phyloP scores from a whole-genome alignment of 371 early-diverging fungal genomes.

The Chytridium lagenaria region DNA sequence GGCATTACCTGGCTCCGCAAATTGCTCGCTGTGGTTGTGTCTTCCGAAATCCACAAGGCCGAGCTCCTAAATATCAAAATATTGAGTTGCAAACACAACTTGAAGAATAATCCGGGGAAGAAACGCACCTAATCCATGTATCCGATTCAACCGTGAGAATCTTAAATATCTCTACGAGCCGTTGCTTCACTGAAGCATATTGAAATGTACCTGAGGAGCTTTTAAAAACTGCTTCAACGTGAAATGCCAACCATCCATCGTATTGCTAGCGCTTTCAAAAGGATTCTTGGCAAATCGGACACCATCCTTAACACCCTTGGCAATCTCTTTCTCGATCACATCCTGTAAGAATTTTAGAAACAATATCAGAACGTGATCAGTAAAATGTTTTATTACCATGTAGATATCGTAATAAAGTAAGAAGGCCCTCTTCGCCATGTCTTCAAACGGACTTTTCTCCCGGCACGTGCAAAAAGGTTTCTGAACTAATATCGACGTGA shows the following conservation, averaged over 20 bases:
- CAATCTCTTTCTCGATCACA: conserved; percentile 53
- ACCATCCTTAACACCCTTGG: conserved; percentile 45
- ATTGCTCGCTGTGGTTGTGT: conserved; percentile 55
- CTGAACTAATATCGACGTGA: neutral
- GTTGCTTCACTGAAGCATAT: conserved; percentile 47
- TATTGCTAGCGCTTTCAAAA: conserved; percentile 58
- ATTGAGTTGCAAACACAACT: conserved; percentile 1
- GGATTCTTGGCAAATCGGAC: conserved; percentile 43
- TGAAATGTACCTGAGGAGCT: conserved; percentile 43
- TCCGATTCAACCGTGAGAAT: conserved; percentile 51
- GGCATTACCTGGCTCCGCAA: conserved; percentile 48
- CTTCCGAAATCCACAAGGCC: conserved; percentile 46
- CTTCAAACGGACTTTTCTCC: conserved; percentile 53
- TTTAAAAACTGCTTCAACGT: neutral
- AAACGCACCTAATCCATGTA: conserved; percentile 50
- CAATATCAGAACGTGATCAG: neutral
- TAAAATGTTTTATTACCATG: conserved; percentile 41
- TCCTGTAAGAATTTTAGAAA: conserved; percentile 28
- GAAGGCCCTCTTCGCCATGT: conserved; percentile 58
- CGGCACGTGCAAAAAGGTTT: conserved; percentile 44
- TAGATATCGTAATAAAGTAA: conserved; percentile 58
- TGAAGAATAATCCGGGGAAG: conserved; percentile 3
- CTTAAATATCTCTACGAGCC: conserved; percentile 50
- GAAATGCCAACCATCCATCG: conserved; percentile 50
- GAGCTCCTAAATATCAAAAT: conserved; percentile 34